A percentile compares a stretch with the other conserved stretches of the same genome.
These are phyloP conservation scores for Aspergillus incahuasiensis DNA, from an alignment of 495 filamentous ascomycete genomes.

Conservation along the genomic window DNA sequence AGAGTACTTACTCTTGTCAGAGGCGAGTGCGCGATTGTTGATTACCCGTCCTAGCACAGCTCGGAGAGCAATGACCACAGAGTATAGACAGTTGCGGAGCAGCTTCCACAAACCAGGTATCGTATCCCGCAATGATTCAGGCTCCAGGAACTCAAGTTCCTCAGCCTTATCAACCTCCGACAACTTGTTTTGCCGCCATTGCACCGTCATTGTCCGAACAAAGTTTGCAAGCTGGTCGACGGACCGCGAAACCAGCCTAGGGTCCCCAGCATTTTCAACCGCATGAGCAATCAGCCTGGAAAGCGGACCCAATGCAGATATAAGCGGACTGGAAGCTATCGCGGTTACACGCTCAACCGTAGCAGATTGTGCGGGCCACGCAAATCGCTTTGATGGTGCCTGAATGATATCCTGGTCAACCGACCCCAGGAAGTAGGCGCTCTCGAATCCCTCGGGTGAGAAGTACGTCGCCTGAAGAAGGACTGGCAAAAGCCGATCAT, in stretches of 20 bases:
- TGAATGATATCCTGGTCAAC: slow-evolving; percentile 73
- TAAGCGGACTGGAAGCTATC: slow-evolving; percentile 61
- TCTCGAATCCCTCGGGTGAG: slow-evolving; percentile 70
- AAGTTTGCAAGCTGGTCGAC: slow-evolving; percentile 73
- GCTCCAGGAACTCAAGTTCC: slow-evolving; percentile 62
- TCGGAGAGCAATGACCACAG: slow-evolving; percentile 69
- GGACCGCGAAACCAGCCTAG: slow-evolving; percentile 55
- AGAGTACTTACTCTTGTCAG: slow-evolving; percentile 47
- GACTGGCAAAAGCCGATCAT: slow-evolving; percentile 69
- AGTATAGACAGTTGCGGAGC: slow-evolving; percentile 75
- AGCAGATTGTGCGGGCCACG: slow-evolving; percentile 61
- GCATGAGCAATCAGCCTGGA: slow-evolving; percentile 72
- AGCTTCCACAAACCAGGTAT: slow-evolving; percentile 77
- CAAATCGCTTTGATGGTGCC: slow-evolving; percentile 57
- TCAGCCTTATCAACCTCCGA: slow-evolving; percentile 77
- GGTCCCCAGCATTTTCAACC: slow-evolving; percentile 59
- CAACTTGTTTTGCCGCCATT: slow-evolving; percentile 82
- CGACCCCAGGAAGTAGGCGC: slow-evolving; percentile 73
- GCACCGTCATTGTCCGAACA: slow-evolving; percentile 61
- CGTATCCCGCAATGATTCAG: slow-evolving; percentile 64
- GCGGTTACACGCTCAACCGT: slow-evolving; percentile 54
- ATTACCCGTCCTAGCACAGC: slow-evolving; percentile 66
- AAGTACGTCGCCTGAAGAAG: slow-evolving; percentile 63
- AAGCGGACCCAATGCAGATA: slow-evolving; percentile 72
- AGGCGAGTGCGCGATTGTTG: slow-evolving; percentile 48